A percentile compares a stretch with the other conserved stretches of the same genome.
These are phyloP conservation scores for Erodium texanum DNA, from an alignment of 441 rosid genomes.

Conservation along the genomic window DNA sequence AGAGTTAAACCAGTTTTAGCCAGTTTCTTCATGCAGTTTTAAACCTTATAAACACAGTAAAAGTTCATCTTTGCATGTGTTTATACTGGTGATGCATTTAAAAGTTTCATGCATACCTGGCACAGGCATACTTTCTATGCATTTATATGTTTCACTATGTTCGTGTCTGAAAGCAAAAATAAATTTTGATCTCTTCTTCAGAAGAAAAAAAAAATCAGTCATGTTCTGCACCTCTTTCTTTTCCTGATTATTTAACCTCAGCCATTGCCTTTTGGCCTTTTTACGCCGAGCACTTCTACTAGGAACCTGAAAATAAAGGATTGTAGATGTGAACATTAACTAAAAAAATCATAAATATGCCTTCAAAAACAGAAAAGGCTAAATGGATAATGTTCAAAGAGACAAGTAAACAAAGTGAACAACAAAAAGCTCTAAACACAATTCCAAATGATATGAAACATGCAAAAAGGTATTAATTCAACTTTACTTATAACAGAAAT, in stretches of 20 bases:
- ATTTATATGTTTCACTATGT: neutral
- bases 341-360: neutral
- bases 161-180: slow-evolving; percentile 11
- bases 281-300: slow-evolving; percentile 94
- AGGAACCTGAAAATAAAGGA: slow-evolving; percentile 35
- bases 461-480: neutral
- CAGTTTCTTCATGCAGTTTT: neutral
- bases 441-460: neutral
- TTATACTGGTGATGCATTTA: neutral
- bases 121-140: neutral
- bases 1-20: neutral
- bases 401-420: slow-evolving; percentile 14
- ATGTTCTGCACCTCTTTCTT: slow-evolving; percentile 43
- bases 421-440: slow-evolving; percentile 12
- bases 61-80: neutral
- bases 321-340: slow-evolving; percentile 17
- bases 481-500: neutral
- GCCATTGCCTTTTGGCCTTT: slow-evolving; percentile 66
- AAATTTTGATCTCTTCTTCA: slow-evolving; percentile 9
- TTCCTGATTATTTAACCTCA: slow-evolving; percentile 50
- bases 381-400: slow-evolving; percentile 14
- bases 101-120: neutral
- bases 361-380: neutral
- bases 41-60: neutral
- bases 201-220: neutral